Base-by-base conservation (phyloP, 2,329 filamentous ascomycete genomes). In the Trichoderma sp. region DNA sequence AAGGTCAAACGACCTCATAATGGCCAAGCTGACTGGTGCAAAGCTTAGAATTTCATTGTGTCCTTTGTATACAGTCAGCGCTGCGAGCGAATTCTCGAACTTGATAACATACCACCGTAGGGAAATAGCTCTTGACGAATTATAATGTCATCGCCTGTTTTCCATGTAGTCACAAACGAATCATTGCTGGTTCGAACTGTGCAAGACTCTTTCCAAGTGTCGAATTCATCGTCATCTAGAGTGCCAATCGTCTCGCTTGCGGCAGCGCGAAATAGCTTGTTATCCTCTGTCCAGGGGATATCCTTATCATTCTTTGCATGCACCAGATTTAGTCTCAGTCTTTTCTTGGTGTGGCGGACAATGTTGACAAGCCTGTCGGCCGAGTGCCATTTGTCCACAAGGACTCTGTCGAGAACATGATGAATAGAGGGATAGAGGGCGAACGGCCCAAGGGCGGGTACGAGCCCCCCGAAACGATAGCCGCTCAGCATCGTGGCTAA, bases 341-440 rank as follows among this genome's bases (percentile, higher is more conserved):
- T 84, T 73, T 74, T 84, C 73, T 82, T 86, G 57, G 86, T 90
- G 74, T 81, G 79, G 53, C 80, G 82, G 15, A 88, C 86, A 75
- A 89, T 81, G 59, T 85, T 88, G 68, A 84, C 83, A 11, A 98
- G 83, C 4, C 95, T 87, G 32, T 87, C 84, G 0, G 88, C 88
- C 0, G 93, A 94, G 62, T 89, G 85, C 96, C 96, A 99, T 72
- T 87, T 90, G 77, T 98, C 95, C n/a, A 92, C 84, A 13, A 97
- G 86, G 68, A 87, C 87, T 9, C 82, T 79, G 20, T 90, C 84
- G 7, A 97, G 83, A 76, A 87, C 87, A 5, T 84, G 83, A 62
- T 92, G 83, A 17, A 95, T 78, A 13, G 85, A 84, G 0, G 93
- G 92, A 78, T 92, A 92, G 3, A 84, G 82, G 7, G 88, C 84